phyloP scores from a whole-genome alignment of 371 early-diverging fungal genomes.

The Mucor velutinosus region DNA sequence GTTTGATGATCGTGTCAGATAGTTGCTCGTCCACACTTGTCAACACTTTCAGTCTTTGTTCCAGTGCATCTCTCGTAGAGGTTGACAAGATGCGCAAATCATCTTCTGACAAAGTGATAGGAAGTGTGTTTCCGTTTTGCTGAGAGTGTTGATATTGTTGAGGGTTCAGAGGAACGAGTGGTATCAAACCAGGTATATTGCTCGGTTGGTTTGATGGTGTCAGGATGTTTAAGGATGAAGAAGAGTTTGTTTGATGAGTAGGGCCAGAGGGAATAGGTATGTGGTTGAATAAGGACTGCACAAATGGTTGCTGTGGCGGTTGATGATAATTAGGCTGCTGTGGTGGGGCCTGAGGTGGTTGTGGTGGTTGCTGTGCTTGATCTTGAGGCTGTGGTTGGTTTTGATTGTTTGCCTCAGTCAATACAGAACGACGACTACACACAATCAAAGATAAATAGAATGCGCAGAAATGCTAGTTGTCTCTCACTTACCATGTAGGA shows the following conservation, averaged over 20 bases:
- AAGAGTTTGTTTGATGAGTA: background rate
- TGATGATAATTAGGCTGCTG: slow-evolving; percentile 17
- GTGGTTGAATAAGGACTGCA: slow-evolving; percentile 29
- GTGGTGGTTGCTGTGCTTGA: background rate
- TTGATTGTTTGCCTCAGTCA: slow-evolving; percentile 19
- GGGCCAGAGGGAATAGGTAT: slow-evolving; percentile 3
- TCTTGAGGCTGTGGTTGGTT: slow-evolving; percentile 18
- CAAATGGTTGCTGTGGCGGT: slow-evolving; percentile 20
- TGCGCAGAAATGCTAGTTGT: background rate
- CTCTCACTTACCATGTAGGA: slow-evolving; percentile 82
- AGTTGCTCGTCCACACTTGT: slow-evolving; percentile 67
- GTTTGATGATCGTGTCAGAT: slow-evolving; percentile 56
- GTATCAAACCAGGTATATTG: slow-evolving; percentile 34
- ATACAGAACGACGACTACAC: slow-evolving; percentile 58
- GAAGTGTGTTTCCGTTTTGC: slow-evolving; percentile 20
- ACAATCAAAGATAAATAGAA: background rate
- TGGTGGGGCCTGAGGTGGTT: slow-evolving; percentile 18
- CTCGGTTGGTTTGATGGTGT: slow-evolving; percentile 15
- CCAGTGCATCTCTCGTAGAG: slow-evolving; percentile 58
- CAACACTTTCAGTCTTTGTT: slow-evolving; percentile 59
- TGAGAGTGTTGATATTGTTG: background rate
- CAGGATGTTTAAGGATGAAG: slow-evolving; percentile 9
- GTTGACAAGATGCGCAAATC: slow-evolving; percentile 60
- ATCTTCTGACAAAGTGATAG: slow-evolving; percentile 55
- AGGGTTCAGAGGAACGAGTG: slow-evolving; percentile 28